phyloP scores from a whole-genome alignment of 805 yeast genomes.

The Sungouiella blattae region DNA sequence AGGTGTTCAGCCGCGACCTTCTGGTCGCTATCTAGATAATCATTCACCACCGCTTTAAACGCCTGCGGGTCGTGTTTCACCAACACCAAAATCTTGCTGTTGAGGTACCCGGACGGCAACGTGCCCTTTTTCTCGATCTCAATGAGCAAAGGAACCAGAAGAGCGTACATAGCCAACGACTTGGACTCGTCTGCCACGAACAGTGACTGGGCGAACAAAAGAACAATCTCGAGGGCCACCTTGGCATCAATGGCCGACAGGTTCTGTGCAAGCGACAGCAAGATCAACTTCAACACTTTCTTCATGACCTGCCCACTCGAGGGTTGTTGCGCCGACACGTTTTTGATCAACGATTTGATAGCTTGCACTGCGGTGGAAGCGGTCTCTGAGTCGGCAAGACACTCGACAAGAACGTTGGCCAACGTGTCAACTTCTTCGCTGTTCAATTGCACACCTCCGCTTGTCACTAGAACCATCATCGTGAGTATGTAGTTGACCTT shows the following conservation, averaged over 20 bases:
- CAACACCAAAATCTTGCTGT: conserved; percentile 45
- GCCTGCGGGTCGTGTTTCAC: conserved; percentile 40
- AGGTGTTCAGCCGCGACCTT: conserved; percentile 40
- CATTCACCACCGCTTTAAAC: conserved; percentile 48
- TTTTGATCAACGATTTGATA: conserved; percentile 51
- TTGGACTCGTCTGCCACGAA: conserved; percentile 25
- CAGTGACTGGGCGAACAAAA: conserved; percentile 39
- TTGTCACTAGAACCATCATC: conserved; percentile 30
- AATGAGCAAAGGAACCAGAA: conserved; percentile 38
- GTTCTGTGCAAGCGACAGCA: conserved; percentile 16
- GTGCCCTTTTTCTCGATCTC: conserved; percentile 17
- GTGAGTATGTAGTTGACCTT: conserved; percentile 31
- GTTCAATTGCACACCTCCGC: conserved; percentile 28
- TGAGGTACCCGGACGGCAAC: conserved; percentile 36
- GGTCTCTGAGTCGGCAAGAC: conserved; percentile 20
- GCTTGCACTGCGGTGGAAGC: conserved; percentile 48
- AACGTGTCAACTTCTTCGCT: conserved; percentile 21
- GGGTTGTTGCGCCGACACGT: conserved; percentile 19
- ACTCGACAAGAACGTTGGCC: conserved; percentile 21
- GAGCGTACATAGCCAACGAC: conserved; percentile 24
- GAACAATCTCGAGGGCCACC: conserved; percentile 47
- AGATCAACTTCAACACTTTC: conserved; percentile 45
- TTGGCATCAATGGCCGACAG: conserved; percentile 23
- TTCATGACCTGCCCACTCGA: conserved; percentile 40
- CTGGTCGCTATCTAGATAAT: conserved; percentile 37